Evolutionary conservation across 1,284 basidiomycete species (phyloP).

Genomic region (Lentinula novae-zelandiae): DNA sequence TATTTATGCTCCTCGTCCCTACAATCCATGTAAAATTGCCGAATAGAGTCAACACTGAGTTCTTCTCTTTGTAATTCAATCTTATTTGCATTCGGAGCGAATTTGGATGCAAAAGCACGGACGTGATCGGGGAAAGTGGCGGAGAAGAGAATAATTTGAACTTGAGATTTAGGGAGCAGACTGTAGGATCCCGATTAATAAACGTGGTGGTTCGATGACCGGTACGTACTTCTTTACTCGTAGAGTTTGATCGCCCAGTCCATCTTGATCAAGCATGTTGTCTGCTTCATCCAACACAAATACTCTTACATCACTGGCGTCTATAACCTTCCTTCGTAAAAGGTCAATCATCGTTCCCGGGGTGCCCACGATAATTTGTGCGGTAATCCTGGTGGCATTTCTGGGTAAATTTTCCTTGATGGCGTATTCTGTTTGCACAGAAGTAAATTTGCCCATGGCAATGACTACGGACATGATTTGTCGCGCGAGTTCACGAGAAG

Average conservation of each 20-base stretch:
- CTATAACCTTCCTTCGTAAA: conserved; percentile 69
- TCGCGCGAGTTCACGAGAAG: conserved; percentile 94
- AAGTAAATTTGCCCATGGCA: conserved; percentile 93
- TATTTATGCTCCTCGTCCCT: conserved; percentile 90
- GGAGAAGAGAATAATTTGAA: conserved; percentile 94
- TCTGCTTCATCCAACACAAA: conserved; percentile 99
- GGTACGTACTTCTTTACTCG: conserved; percentile 86
- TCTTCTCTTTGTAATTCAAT: conserved; percentile 96
- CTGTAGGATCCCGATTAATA: conserved; percentile 31
- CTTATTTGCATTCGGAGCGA: conserved; percentile 94
- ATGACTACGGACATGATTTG: conserved; percentile 97
- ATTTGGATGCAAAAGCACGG: conserved; percentile 84
- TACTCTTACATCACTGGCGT: conserved; percentile 81
- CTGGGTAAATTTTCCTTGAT: conserved; percentile 82
- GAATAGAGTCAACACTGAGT: conserved; percentile 91
- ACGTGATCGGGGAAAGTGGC: conserved; percentile 98
- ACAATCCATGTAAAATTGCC: conserved; percentile 98
- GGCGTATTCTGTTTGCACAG: conserved; percentile 90
- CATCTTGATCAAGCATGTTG: conserved; percentile 97
- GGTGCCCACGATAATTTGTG: conserved; percentile 94
- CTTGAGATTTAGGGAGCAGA: conserved; percentile 54
- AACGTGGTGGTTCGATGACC: conserved; percentile 1
- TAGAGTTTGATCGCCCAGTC: conserved; percentile 94
- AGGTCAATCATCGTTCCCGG: conserved; percentile 95
- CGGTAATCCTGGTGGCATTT: conserved; percentile 71